phyloP scores from a whole-genome alignment of 352 stramenopile species.

The Pythium apleroticum region DNA sequence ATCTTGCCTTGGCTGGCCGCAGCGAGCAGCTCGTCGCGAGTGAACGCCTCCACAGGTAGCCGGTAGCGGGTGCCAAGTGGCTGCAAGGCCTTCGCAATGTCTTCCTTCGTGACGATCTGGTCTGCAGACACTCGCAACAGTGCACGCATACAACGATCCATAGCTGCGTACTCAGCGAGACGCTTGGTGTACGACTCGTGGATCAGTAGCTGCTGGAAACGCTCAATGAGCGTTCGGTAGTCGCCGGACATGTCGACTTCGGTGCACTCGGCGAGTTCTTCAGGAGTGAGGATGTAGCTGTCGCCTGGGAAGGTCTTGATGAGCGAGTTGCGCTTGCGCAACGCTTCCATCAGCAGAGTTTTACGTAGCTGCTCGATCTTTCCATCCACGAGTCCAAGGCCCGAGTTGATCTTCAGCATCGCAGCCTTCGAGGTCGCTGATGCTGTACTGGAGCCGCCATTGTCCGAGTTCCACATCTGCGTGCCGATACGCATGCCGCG shows the following conservation, averaged over 20 bases:
- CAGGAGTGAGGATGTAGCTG: slow-evolving; percentile 42
- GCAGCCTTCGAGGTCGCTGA: not conserved
- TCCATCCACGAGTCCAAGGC: slow-evolving; percentile 61
- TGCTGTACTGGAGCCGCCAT: not conserved
- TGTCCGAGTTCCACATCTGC: slow-evolving; percentile 30
- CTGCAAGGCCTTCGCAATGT: slow-evolving; percentile 55
- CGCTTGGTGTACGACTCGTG: slow-evolving; percentile 67
- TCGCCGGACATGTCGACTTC: slow-evolving; percentile 70
- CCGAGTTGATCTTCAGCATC: slow-evolving; percentile 34
- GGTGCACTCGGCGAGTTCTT: slow-evolving; percentile 44
- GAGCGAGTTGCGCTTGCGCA: slow-evolving; percentile 73
- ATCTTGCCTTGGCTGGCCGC: slow-evolving; percentile 48
- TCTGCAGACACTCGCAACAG: slow-evolving; percentile 43
- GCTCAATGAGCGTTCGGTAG: slow-evolving; percentile 65
- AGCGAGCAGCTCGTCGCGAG: slow-evolving; percentile 51
- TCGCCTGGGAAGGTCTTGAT: slow-evolving; percentile 60
- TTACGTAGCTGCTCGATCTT: slow-evolving; percentile 69
- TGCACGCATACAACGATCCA: slow-evolving; percentile 65
- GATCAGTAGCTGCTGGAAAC: slow-evolving; percentile 65
- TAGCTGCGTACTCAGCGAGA: slow-evolving; percentile 55
- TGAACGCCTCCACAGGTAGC: slow-evolving; percentile 64
- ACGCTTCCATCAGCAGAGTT: slow-evolving; percentile 55
- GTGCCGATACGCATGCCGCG: slow-evolving; percentile 68
- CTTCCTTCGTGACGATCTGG: slow-evolving; percentile 65
- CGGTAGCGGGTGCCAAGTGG: slow-evolving; percentile 37